phyloP scores from a whole-genome alignment of 768 basidiomycete genomes.

The Termitomyces sp. region DNA sequence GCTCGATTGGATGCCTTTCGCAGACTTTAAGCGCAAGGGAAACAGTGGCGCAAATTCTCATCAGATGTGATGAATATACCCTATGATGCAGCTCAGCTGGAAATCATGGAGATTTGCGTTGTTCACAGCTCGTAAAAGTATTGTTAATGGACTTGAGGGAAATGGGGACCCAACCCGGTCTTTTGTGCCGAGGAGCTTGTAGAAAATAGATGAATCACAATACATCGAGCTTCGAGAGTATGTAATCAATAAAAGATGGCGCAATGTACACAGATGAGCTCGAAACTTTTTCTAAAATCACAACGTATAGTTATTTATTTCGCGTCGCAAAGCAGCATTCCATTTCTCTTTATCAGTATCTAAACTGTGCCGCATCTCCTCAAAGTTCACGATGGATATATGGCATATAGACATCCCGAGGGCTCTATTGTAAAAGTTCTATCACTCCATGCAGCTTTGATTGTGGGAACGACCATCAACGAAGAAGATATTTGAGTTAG shows the following conservation, averaged over 20 bases:
- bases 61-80: conserved; percentile 18
- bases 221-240: conserved; percentile 13
- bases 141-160: conserved; percentile 1
- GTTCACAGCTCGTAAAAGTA: not conserved
- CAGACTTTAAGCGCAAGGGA: conserved; percentile 28
- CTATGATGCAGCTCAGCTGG: conserved; percentile 13
- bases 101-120: conserved; percentile 7
- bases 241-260: conserved; percentile 18
- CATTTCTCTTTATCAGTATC: not conserved
- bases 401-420: conserved; percentile 29
- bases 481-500: not conserved
- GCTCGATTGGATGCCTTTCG: conserved; percentile 30
- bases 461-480: not conserved
- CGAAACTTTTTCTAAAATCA: not conserved
- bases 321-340: conserved; percentile 9
- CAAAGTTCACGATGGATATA: conserved; percentile 25
- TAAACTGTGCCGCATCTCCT: conserved; percentile 20
- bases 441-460: conserved; percentile 6
- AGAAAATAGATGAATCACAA: conserved; percentile 11
- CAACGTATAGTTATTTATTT: too few species aligned
- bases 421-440: conserved; percentile 13
- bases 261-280: conserved; percentile 21
- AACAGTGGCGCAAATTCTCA: conserved; percentile 17
- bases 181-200: conserved; percentile 14
- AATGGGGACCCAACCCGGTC: conserved; percentile 18